Conservation (phyloP, 2,329 filamentous ascomycete genomes). For the Aspergillus tanneri region DNA sequence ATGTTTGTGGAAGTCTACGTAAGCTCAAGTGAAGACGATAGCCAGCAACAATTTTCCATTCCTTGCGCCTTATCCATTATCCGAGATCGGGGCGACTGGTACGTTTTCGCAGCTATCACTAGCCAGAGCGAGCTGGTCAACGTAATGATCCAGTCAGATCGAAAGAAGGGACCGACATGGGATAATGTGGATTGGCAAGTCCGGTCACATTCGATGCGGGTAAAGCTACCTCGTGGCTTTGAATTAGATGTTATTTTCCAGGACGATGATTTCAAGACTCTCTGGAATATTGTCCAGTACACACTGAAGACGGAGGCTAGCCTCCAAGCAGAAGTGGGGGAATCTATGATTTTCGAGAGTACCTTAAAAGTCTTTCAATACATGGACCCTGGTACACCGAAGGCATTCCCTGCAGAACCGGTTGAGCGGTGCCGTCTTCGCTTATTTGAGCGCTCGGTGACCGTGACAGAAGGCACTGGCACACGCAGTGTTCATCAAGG, state of each 20-base stretch:
- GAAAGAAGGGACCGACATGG: conserved; percentile 71
- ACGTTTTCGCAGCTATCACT: conserved; percentile 69
- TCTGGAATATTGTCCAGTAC: conserved; percentile 85
- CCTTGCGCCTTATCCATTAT: conserved; percentile 75
- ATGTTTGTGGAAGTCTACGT: conserved; percentile 73
- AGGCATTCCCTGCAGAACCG: conserved; percentile 73
- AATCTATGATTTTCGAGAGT: conserved; percentile 67
- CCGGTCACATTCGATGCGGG: conserved; percentile 62
- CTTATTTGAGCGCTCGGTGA: conserved; percentile 70
- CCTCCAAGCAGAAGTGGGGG: conserved; percentile 67
- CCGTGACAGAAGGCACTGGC: conserved; percentile 70
- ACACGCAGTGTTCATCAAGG: conserved; percentile 73
- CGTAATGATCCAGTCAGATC: conserved; percentile 68
- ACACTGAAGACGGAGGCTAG: conserved; percentile 72
- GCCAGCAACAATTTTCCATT: conserved; percentile 68
- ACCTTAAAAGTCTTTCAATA: conserved; percentile 76
- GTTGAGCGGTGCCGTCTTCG: conserved; percentile 69
- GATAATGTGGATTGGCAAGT: conserved; percentile 78
- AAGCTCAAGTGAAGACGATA: conserved; percentile 65
- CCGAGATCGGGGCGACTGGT: conserved; percentile 66
- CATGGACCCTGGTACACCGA: conserved; percentile 69
- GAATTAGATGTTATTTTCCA: conserved; percentile 67
- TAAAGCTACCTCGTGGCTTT: conserved; percentile 75
- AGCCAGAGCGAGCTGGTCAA: conserved; percentile 79
- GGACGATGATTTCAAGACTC: conserved; percentile 72